Evolutionary conservation across 768 basidiomycete genomes (phyloP), one percentile per base, ranked within the genome.

Genomic region (Tylopilus vinaceipallidus): DNA sequence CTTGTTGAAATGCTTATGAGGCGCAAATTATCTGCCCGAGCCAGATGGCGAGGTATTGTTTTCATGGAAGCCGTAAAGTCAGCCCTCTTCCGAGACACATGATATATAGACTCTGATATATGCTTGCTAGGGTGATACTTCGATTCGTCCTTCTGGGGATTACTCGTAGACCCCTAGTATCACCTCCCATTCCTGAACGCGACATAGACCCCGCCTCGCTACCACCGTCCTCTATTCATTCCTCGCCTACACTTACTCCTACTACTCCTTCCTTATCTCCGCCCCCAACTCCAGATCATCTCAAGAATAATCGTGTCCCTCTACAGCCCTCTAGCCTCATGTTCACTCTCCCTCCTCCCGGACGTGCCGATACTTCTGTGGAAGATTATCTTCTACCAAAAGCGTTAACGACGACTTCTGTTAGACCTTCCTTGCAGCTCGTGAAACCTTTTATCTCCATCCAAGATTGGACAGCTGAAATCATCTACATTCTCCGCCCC

Each of bases 1-100:
- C 72, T 98, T 23, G 61, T 95, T 42, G 95, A 98, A 71, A 98
- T 98, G 95, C 75, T 80, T 19, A 73, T 92, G 55, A 77, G 81
- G 47, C 77, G 92, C 60, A 89, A 82, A 61, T 75, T 80, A 6
- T 84, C 88, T 0, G 67, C 75, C 37, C 78, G 78, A 56, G 72
- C 70, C 37, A 78, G 83, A 53, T 95, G 92, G 91, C 77, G 87
- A 54, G 78, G 82, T 19, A 79, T 98, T 41, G 65, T 95, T 45
- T 54, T 84, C 26, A 72, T 98, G 30, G 95, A 99, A 67, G 64
- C 76, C 35, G 67, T 94, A 68, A 99, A 99, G 94, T 95, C 62
- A 66, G 80, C 73, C 16, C 3, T 33, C 16, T 16, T 5, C 37
- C 11, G 20, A 41, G 27, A 36, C 45, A 36, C 42, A 36, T 26